Percentiles rank a stretch among this genome's conserved stretches.
phyloP scores from a whole-genome alignment of 1,284 basidiomycete species.

The Ganoderma boninense region DNA sequence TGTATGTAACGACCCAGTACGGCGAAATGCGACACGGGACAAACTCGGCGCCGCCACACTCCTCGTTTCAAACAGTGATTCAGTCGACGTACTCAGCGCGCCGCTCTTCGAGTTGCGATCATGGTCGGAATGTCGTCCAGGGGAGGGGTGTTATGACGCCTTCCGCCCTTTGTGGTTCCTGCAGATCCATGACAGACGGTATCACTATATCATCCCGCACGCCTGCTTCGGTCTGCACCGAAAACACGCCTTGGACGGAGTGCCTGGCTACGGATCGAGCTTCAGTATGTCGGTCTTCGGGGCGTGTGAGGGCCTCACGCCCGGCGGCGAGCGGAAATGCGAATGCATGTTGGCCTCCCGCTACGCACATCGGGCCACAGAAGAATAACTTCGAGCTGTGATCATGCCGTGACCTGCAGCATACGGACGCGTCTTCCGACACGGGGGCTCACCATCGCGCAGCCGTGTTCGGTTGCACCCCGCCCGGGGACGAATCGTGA shows the following conservation, averaged over 20 bases:
- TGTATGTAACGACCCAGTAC: conserved; percentile 21
- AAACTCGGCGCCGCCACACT: conserved; percentile 24
- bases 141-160: conserved; percentile 8
- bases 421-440: conserved; percentile 15
- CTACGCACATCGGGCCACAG: not conserved
- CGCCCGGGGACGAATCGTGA: conserved; percentile 11
- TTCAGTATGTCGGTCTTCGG: not conserved
- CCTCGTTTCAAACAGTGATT: conserved; percentile 21
- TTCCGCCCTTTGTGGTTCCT: not conserved
- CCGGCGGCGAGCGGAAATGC: conserved; percentile 21
- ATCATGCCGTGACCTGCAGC: conserved; percentile 15
- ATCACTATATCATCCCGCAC: not conserved
- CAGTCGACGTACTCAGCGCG: conserved; percentile 13
- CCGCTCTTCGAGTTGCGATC: conserved; percentile 24
- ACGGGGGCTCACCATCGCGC: conserved; percentile 3
- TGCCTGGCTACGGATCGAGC: not conserved
- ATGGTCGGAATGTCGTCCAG: conserved; percentile 16
- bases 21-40: conserved; percentile 14
- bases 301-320: conserved; percentile 1
- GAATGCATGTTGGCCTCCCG: not conserved
- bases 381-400: conserved; percentile 8
- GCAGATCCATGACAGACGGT: not conserved
- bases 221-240: not conserved
- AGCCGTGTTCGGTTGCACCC: conserved; percentile 6
- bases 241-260: not conserved